Conservation (phyloP, 2,329 filamentous ascomycete genomes). For the Dactylellina leptospora region DNA sequence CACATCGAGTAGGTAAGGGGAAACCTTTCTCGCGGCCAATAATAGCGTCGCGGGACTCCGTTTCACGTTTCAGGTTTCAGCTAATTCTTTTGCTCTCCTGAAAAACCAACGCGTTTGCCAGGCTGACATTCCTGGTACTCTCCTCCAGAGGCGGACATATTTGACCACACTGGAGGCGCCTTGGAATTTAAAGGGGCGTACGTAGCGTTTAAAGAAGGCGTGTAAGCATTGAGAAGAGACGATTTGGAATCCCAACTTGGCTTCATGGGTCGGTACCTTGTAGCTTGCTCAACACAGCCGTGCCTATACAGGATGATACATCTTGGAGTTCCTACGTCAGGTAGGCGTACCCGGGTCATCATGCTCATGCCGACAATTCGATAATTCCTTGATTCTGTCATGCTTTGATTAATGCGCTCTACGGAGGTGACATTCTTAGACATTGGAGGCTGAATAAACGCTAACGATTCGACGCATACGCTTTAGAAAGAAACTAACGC, state of each 20-base stretch:
- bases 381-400: background rate
- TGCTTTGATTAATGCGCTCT: background rate
- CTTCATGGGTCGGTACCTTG: background rate
- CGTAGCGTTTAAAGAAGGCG: background rate
- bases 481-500: too few relatives aligned
- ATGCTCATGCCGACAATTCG: background rate
- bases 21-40: slow-evolving; percentile 18
- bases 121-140: slow-evolving; percentile 30
- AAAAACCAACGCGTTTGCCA: slow-evolving; percentile 1
- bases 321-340: background rate
- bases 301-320: background rate
- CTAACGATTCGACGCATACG: too few relatives aligned
- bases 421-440: too few relatives aligned
- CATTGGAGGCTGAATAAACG: too few relatives aligned
- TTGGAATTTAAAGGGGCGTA: slow-evolving; percentile 16
- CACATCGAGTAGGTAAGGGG: slow-evolving; percentile 14
- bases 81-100: slow-evolving; percentile 5
- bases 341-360: background rate
- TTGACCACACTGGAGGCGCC: background rate
- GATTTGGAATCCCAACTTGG: too few relatives aligned
- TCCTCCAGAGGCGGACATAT: background rate
- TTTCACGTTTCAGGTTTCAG: slow-evolving; percentile 38
- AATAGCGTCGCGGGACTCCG: slow-evolving; percentile 36
- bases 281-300: too few relatives aligned
- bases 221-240: background rate